Conservation (phyloP, 208 protist genomes). For the Leishmania turanica region DNA sequence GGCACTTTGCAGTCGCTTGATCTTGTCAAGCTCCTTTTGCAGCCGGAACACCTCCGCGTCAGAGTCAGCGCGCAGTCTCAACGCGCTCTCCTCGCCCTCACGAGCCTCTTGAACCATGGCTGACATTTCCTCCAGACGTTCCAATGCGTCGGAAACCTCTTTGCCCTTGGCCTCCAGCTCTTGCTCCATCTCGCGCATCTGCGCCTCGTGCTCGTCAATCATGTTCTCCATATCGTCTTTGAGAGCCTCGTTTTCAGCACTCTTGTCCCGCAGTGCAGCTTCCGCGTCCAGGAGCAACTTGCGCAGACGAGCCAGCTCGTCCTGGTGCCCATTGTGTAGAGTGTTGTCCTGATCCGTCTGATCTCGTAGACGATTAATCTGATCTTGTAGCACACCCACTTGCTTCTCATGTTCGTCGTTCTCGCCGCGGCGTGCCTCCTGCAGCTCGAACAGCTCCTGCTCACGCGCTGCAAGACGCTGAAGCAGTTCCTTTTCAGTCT, state of each 20-base stretch:
- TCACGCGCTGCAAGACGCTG: constrained; percentile 60
- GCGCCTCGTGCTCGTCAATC: constrained; percentile 60
- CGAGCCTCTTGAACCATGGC: constrained; percentile 78
- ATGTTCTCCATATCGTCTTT: constrained; percentile 55
- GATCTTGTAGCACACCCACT: constrained; percentile 59
- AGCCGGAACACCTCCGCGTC: constrained; percentile 78
- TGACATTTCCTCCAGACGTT: constrained; percentile 76
- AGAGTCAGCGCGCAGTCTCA: constrained; percentile 53
- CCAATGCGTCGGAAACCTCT: constrained; percentile 75
- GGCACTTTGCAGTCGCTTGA: constrained; percentile 37
- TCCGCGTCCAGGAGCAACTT: constrained; percentile 42
- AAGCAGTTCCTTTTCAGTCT: constrained; percentile 63
- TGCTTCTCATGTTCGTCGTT: constrained; percentile 59
- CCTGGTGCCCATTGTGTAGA: constrained; percentile 36
- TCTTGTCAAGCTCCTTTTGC: constrained; percentile 64
- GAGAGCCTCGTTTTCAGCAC: constrained; percentile 51
- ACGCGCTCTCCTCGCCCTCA: constrained; percentile 58
- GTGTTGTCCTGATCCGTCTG: constrained; percentile 45
- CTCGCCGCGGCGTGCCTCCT: constrained; percentile 60
- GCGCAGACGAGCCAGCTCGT: constrained; percentile 43
- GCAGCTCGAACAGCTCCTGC: constrained; percentile 70
- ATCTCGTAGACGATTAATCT: constrained; percentile 54
- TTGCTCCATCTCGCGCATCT: constrained; percentile 56
- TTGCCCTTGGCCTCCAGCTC: constrained; percentile 58
- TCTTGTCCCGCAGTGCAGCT: constrained; percentile 41